These are phyloP conservation scores for Calonectria fujianensis DNA, from an alignment of 2,329 filamentous ascomycete species.

Conservation along the genomic window DNA sequence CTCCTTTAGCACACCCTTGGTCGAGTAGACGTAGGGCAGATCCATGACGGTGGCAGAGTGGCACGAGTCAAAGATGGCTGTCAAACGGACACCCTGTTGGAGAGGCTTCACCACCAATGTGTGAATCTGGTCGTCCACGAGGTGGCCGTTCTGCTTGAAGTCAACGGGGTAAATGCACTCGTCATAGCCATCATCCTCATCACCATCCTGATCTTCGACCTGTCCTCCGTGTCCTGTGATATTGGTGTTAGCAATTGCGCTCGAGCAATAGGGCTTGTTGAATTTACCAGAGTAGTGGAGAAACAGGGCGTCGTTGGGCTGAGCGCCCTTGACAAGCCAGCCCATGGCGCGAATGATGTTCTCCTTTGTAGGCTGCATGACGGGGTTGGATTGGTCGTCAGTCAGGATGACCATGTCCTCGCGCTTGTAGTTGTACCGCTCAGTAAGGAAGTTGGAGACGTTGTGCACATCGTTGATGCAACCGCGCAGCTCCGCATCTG, in stretches of 20 bases:
- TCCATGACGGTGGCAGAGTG: conserved; percentile 87
- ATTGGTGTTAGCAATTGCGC: conserved; percentile 30
- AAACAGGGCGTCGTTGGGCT: conserved; percentile 85
- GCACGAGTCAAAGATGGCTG: conserved; percentile 88
- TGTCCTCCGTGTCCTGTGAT: conserved; percentile 83
- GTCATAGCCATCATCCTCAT: conserved; percentile 86
- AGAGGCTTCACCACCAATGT: conserved; percentile 85
- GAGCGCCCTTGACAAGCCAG: conserved; percentile 83
- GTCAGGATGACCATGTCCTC: conserved; percentile 89
- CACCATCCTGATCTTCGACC: conserved; percentile 82
- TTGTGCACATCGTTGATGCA: conserved; percentile 90
- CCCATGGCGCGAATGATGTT: conserved; percentile 86
- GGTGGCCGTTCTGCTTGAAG: conserved; percentile 80
- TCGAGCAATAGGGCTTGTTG: not conserved
- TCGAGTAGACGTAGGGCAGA: conserved; percentile 87
- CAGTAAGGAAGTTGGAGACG: conserved; percentile 81
- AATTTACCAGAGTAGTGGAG: conserved; percentile 81
- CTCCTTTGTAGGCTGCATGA: conserved; percentile 83
- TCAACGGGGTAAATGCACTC: conserved; percentile 89
- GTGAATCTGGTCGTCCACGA: conserved; percentile 88
- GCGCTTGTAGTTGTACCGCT: conserved; percentile 81
- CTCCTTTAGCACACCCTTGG: conserved; percentile 87
- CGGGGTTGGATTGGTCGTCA: conserved; percentile 82
- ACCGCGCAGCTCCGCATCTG: conserved; percentile 81
- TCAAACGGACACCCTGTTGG: conserved; percentile 87